Evolutionary conservation across 352 stramenopile genomes (phyloP).

Genomic region (Hyaloperonospora arabidopsidis): DNA sequence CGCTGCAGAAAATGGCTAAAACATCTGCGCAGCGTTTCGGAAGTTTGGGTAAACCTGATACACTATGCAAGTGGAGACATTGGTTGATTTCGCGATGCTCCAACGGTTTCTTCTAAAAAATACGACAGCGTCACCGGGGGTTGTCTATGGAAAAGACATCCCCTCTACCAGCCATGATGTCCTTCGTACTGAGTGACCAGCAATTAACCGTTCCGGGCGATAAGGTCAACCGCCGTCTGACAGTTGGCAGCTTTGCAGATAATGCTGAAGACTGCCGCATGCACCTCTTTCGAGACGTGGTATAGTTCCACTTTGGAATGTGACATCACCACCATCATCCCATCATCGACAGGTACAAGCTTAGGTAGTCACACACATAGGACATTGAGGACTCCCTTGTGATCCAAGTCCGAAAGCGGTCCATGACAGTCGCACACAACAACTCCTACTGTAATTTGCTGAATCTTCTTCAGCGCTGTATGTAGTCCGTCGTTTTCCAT

Average conservation of each 20-base stretch:
- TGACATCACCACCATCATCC: neutral
- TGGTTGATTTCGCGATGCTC: neutral
- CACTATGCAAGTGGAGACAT: neutral
- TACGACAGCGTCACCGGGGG: neutral
- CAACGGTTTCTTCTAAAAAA: neutral
- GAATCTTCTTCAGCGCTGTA: neutral
- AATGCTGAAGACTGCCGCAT: neutral
- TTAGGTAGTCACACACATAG: no score
- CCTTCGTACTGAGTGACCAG: neutral
- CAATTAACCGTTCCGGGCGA: neutral
- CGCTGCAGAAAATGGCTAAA: neutral
- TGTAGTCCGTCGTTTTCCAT: neutral
- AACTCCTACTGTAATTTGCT: neutral
- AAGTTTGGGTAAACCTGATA: neutral
- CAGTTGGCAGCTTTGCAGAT: neutral
- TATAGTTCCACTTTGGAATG: neutral
- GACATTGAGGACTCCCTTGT: no score
- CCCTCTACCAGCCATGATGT: neutral
- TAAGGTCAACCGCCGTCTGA: neutral
- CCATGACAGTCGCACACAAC: neutral
- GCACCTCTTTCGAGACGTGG: neutral
- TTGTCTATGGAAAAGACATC: neutral
- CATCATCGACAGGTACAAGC: neutral
- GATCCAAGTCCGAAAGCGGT: neutral
- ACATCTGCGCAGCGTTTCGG: neutral